Percentiles rank a stretch among this genome's conserved stretches.
Evolutionary conservation across 2,329 filamentous ascomycete species (phyloP).

Genomic region (Plenodomus lindquistii): DNA sequence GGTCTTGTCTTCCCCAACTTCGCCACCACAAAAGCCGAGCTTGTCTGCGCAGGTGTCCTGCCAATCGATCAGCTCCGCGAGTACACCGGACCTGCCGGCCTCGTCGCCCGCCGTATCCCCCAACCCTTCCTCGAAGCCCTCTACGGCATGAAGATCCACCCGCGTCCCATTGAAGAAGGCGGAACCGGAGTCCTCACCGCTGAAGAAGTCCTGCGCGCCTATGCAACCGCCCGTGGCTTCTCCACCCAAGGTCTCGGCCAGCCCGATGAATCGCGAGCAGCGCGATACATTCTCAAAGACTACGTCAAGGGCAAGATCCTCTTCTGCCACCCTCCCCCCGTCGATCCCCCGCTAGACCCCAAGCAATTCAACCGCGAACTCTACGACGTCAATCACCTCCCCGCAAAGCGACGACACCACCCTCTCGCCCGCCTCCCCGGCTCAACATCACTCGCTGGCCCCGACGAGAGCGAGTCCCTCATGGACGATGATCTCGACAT

Average conservation of each 20-base stretch:
- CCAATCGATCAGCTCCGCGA: conserved; percentile 97
- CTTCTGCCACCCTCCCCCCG: conserved; percentile 85
- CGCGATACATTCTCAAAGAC: conserved; percentile 89
- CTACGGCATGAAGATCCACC: conserved; percentile 89
- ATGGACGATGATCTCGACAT: conserved; percentile 57
- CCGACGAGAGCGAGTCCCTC: conserved; percentile 44
- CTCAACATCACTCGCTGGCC: conserved; percentile 33
- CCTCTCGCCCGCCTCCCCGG: conserved; percentile 55
- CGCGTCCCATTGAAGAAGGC: conserved; percentile 82
- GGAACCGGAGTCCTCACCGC: conserved; percentile 85
- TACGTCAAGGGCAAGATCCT: conserved; percentile 96
- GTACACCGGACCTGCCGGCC: conserved; percentile 80
- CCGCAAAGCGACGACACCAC: conserved; percentile 74
- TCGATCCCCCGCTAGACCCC: conserved; percentile 65
- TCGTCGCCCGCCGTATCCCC: conserved; percentile 85
- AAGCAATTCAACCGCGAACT: conserved; percentile 84
- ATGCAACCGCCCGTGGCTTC: conserved; percentile 88
- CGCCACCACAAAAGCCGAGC: conserved; percentile 91
- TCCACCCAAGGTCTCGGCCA: conserved; percentile 86
- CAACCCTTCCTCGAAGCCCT: conserved; percentile 86
- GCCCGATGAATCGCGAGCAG: conserved; percentile 90
- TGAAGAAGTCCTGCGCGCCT: conserved; percentile 81
- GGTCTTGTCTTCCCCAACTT: conserved; percentile 99
- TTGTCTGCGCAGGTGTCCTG: conserved; percentile 92
- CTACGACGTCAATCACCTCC: conserved; percentile 81